These are phyloP conservation scores for Meira nashicola DNA, from an alignment of 1,284 basidiomycete genomes.

Conservation along the genomic window DNA sequence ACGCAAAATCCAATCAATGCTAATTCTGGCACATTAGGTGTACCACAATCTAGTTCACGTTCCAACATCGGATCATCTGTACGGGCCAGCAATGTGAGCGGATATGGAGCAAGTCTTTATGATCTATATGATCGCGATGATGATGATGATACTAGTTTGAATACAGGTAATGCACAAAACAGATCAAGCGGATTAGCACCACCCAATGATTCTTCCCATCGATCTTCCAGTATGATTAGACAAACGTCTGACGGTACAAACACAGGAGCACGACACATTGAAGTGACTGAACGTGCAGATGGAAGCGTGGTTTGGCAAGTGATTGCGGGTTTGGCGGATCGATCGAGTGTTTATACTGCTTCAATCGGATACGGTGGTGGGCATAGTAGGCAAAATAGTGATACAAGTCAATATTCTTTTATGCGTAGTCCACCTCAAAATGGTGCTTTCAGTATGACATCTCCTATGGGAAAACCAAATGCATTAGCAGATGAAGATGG, in stretches of 20 bases:
- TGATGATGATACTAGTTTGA: neutral
- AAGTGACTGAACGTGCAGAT: conserved; percentile 44
- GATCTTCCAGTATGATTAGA: neutral
- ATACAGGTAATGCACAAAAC: neutral
- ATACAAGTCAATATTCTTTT: conserved; percentile 17
- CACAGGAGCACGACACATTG: conserved; percentile 29
- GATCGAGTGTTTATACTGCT: conserved; percentile 34
- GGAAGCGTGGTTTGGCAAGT: conserved; percentile 46
- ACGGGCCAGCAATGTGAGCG: conserved; percentile 18
- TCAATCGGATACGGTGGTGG: conserved; percentile 14
- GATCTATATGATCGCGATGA: conserved; percentile 29
- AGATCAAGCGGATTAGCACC: neutral
- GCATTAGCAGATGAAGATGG: conserved; percentile 31
- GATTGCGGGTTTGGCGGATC: conserved; percentile 37
- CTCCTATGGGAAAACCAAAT: conserved; percentile 11
- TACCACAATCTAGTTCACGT: too few species aligned
- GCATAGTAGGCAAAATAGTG: conserved; percentile 16
- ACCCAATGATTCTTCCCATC: neutral
- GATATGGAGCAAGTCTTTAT: conserved; percentile 39
- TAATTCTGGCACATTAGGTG: neutral
- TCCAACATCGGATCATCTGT: too few species aligned
- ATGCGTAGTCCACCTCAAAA: neutral
- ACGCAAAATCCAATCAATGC: neutral
- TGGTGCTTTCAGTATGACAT: neutral
- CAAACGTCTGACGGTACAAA: neutral